Evolutionary conservation across 768 basidiomycete genomes (phyloP), one percentile per base, ranked within the genome.

Genomic region (Tubosaeta sp.): DNA sequence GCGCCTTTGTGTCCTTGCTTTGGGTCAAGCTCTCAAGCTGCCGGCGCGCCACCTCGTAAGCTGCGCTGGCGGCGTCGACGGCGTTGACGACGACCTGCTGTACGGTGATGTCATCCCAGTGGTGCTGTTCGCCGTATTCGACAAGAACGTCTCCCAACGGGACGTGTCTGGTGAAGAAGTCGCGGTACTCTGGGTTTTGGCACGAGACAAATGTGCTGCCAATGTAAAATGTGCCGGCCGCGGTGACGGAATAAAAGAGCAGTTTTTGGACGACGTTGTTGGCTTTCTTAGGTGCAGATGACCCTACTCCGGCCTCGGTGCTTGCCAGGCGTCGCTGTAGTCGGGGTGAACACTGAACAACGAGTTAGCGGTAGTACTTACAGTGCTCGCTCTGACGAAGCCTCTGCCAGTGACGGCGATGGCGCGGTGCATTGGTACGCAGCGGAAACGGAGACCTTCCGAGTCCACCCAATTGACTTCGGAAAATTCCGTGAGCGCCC

Each of bases 81-180:
- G 78, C 72, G 10, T 78, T 71, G 9, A 82, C 74, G 54, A 86
- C 61, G 39, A 81, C 76, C 55, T 85, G 76, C 47, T 79, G 74
- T 17, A 82, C 53, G 31, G 90, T 89, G 54, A 91, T 71, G 6
- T 76, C 80, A 60, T 94, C 88, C 89, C 91, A 94, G 13, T 83
- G 78, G 51, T 83, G 74, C 27, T 79, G 75, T 63, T 97, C 91
- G 10, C 87, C 88, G 63, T 83, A 92, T 53, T 94, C 86, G 37
- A 95, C 75, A 69, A 95, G 76, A 16, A 79, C 65, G 56, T 86
- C 80, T 27, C 85, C 93, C 35, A 90, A 76, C 2, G 95, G 95
- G 49, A 94, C 83, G 39, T 80, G 76, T 60, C 85, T 81, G 51
- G 83, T 78, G 76, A 97, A 97, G 66, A 95, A 78, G 58, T 95